phyloP scores from a whole-genome alignment of 495 filamentous ascomycete species.

The Geoglossum glabrum region DNA sequence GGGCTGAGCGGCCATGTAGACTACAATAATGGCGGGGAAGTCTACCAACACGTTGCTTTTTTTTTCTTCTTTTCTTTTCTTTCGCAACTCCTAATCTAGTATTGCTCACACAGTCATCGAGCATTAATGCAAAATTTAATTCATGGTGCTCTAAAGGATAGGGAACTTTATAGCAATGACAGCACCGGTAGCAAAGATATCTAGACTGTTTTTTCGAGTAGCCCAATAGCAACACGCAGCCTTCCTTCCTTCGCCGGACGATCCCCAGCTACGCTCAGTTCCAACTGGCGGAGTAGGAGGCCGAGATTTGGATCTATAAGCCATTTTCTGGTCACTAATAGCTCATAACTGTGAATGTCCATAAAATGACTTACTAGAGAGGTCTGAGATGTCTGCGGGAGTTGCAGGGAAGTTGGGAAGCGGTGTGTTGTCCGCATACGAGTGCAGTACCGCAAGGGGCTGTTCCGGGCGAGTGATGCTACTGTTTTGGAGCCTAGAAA shows the following conservation, averaged over 20 bases:
- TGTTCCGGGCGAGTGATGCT: background rate
- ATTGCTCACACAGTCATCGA: no score
- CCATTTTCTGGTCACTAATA: background rate
- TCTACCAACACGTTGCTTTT: no score
- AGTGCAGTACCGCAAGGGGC: background rate
- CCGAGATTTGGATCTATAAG: background rate
- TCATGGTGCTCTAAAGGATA: background rate
- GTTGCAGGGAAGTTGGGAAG: background rate
- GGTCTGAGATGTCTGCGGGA: background rate
- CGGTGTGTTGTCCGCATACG: background rate
- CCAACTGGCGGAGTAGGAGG: background rate
- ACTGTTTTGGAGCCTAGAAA: background rate
- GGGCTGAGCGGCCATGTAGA: no score
- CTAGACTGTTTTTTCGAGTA: background rate
- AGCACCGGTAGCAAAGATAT: background rate
- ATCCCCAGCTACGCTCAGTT: background rate
- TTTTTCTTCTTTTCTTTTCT: no score
- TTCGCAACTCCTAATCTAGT: no score
- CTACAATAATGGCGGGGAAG: no score
- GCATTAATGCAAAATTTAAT: background rate
- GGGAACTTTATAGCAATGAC: background rate
- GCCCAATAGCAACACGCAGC: background rate
- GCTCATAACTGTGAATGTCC: background rate
- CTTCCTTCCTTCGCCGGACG: background rate
- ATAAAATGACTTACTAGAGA: background rate